Percentiles rank a stretch among this genome's conserved stretches.
These are phyloP conservation scores for Exophiala viscosa DNA, from an alignment of 2,329 filamentous ascomycete genomes.

Conservation along the genomic window DNA sequence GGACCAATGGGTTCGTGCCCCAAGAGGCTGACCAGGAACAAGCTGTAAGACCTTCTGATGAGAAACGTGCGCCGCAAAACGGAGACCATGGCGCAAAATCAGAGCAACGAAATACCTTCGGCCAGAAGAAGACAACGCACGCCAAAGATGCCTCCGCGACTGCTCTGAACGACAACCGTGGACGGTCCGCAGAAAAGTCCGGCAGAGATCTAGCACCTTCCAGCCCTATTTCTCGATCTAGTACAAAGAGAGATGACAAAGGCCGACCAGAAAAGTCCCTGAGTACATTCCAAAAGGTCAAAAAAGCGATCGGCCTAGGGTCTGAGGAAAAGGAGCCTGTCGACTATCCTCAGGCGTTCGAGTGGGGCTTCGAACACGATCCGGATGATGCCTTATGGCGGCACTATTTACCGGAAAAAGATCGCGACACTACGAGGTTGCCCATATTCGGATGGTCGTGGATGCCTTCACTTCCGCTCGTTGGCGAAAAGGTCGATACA, in stretches of 20 bases:
- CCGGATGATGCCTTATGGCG: slow-evolving; percentile 71
- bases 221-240: slow-evolving; percentile 23
- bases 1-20: slow-evolving; percentile 34
- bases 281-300: slow-evolving; percentile 21
- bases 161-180: neutral
- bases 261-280: slow-evolving; percentile 11
- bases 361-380: slow-evolving; percentile 59
- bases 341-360: slow-evolving; percentile 61
- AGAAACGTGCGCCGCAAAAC: slow-evolving; percentile 2
- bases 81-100: neutral
- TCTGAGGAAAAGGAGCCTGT: slow-evolving; percentile 25
- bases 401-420: slow-evolving; percentile 73
- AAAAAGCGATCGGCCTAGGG: slow-evolving; percentile 21
- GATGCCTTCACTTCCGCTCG: slow-evolving; percentile 72
- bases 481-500: slow-evolving; percentile 89
- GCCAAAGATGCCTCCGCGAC: slow-evolving; percentile 16
- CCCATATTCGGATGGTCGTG: slow-evolving; percentile 60
- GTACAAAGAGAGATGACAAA: slow-evolving; percentile 21
- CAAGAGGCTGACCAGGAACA: slow-evolving; percentile 6
- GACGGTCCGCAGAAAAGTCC: slow-evolving; percentile 5
- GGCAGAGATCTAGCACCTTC: neutral
- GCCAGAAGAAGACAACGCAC: slow-evolving; percentile 5
- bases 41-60: slow-evolving; percentile 5
- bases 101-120: slow-evolving; percentile 2
- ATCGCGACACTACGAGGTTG: slow-evolving; percentile 80